These are phyloP conservation scores for Exophiala sp. DNA, from an alignment of 2,329 filamentous ascomycete species.

Conservation along the genomic window DNA sequence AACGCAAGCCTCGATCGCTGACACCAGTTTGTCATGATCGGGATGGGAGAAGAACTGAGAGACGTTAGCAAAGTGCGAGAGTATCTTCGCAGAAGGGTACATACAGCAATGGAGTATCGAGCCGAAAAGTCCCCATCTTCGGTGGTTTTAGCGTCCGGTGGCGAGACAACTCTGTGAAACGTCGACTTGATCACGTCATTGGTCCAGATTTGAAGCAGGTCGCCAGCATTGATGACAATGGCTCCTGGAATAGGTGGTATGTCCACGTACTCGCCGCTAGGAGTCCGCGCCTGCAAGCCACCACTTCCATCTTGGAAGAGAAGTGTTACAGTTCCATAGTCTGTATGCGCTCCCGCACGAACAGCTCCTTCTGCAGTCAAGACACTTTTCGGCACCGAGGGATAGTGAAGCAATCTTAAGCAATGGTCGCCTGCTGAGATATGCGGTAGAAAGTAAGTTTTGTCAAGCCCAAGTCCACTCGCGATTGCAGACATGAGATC, in stretches of 20 bases:
- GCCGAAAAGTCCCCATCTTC: too few relatives aligned
- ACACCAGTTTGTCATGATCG: too few relatives aligned
- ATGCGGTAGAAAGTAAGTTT: neutral
- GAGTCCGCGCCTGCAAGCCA: slow-evolving; percentile 74
- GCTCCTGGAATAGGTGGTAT: slow-evolving; percentile 55
- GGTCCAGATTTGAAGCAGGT: slow-evolving; percentile 80
- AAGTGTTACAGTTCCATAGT: slow-evolving; percentile 55
- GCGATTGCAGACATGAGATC: neutral
- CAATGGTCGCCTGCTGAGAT: neutral
- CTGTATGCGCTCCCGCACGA: slow-evolving; percentile 60
- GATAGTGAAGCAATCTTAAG: slow-evolving; percentile 67
- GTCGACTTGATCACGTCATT: slow-evolving; percentile 81
- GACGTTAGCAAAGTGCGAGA: too few relatives aligned
- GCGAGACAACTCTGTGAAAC: slow-evolving; percentile 75
- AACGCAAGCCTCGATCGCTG: too few relatives aligned
- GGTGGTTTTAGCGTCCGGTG: neutral
- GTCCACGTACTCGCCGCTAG: slow-evolving; percentile 59
- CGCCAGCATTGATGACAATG: slow-evolving; percentile 67
- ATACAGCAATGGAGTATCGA: too few relatives aligned
- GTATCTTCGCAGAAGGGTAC: too few relatives aligned
- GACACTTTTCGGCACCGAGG: slow-evolving; percentile 43
- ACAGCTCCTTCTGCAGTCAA: slow-evolving; percentile 55
- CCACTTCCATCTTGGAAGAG: slow-evolving; percentile 81
- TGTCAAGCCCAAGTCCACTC: neutral
- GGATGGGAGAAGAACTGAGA: too few relatives aligned